Evolutionary conservation across 768 basidiomycete species (phyloP).

Genomic region (Tulasnella sp.): DNA sequence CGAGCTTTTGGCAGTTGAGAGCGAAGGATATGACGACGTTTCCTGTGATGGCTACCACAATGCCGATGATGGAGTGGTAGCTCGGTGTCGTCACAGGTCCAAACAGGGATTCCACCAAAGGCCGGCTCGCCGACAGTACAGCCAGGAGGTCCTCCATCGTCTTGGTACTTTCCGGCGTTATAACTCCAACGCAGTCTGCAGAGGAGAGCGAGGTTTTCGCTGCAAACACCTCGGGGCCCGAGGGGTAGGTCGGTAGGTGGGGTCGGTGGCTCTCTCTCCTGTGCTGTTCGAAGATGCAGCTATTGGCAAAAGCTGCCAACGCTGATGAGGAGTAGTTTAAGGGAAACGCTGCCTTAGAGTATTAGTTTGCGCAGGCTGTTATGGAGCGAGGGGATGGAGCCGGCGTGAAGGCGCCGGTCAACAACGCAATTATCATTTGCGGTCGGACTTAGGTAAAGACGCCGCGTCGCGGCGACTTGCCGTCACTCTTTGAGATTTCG

Average conservation of each 20-base stretch:
- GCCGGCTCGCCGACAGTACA: not conserved
- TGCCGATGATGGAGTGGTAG: constrained; percentile 54
- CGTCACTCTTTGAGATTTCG: not conserved
- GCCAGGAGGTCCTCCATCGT: not conserved
- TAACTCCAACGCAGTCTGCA: not conserved
- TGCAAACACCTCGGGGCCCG: not conserved
- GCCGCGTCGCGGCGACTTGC: not conserved
- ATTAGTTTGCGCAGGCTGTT: not conserved
- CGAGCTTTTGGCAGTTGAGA: constrained; percentile 89
- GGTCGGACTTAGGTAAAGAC: not conserved
- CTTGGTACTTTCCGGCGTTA: not conserved
- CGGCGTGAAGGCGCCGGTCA: constrained; percentile 1
- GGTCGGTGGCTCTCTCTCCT: not conserved
- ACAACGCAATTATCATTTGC: constrained; percentile 11
- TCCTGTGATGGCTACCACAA: constrained; percentile 74
- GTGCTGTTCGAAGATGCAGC: not conserved
- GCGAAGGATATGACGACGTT: constrained; percentile 88
- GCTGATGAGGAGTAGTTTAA: not conserved
- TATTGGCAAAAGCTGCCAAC: not conserved
- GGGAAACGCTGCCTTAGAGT: not conserved
- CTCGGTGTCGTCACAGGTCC: not conserved
- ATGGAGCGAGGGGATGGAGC: not conserved
- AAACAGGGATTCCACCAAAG: not conserved
- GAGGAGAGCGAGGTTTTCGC: not conserved
- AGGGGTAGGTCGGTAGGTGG: not conserved